These are phyloP conservation scores for Coffea humblotiana DNA, from an alignment of 305 asterid genomes.

Conservation along the genomic window DNA sequence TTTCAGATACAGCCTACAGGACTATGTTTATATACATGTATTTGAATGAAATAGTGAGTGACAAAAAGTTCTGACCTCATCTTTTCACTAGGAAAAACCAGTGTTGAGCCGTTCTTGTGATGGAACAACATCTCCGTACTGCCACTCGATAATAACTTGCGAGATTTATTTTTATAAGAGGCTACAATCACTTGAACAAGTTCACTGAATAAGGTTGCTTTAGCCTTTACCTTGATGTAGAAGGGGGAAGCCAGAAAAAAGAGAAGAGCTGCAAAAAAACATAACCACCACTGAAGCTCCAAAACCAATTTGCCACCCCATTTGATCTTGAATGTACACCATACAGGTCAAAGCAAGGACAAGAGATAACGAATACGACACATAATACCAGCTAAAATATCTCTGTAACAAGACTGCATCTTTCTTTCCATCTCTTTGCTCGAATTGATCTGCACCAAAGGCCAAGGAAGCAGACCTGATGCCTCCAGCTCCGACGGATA, in stretches of 20 bases:
- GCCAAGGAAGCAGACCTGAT: conserved; percentile 31
- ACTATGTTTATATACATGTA: not conserved
- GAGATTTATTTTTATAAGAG: conserved; percentile 42
- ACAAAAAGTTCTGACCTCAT: conserved; percentile 36
- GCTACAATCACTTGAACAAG: conserved; percentile 46
- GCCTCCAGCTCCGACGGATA: conserved; percentile 39
- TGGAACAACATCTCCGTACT: conserved; percentile 22
- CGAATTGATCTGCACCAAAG: conserved; percentile 42
- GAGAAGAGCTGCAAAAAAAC: conserved; percentile 36
- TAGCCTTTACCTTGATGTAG: conserved; percentile 41
- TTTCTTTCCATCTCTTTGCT: conserved; percentile 17
- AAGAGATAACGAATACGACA: conserved; percentile 37
- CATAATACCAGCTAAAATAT: conserved; percentile 62
- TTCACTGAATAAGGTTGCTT: conserved; percentile 36
- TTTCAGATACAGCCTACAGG: too few relatives aligned
- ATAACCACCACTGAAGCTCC: conserved; percentile 56
- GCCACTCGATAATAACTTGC: conserved; percentile 11
- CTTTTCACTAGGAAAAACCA: conserved; percentile 40
- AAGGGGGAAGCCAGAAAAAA: conserved; percentile 50
- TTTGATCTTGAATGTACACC: conserved; percentile 54
- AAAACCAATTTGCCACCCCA: conserved; percentile 62
- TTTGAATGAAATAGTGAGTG: too few relatives aligned
- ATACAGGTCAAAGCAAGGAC: conserved; percentile 49
- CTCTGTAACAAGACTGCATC: conserved; percentile 42
- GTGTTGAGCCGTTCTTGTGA: conserved; percentile 36